These are phyloP conservation scores for Houttuynia cordata DNA, from an alignment of 164 flowering plant genomes.

Conservation along the genomic window DNA sequence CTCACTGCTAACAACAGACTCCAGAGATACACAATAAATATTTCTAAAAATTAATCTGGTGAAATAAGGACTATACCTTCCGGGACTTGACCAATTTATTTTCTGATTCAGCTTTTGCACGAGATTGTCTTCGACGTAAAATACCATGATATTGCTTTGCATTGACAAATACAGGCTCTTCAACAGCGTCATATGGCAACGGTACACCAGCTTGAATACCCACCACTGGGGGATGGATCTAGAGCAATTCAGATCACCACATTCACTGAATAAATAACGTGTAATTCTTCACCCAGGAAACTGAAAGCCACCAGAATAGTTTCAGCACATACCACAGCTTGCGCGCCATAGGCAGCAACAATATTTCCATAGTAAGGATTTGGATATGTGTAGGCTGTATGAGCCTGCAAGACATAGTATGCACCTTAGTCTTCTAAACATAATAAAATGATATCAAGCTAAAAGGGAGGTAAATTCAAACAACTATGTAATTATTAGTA, in stretches of 20 bases:
- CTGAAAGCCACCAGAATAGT: background rate
- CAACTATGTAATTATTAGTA: too few relatives aligned
- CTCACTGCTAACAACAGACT: background rate
- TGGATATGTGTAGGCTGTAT: slow-evolving; percentile 67
- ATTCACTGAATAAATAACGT: too few relatives aligned
- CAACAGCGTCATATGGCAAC: slow-evolving; percentile 65
- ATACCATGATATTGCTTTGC: slow-evolving; percentile 85
- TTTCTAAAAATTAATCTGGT: background rate
- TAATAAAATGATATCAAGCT: too few relatives aligned
- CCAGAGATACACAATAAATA: background rate
- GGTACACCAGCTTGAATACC: slow-evolving; percentile 71
- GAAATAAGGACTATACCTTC: slow-evolving; percentile 29
- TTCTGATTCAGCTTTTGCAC: slow-evolving; percentile 75
- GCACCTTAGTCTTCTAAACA: too few relatives aligned
- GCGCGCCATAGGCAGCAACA: slow-evolving; percentile 78
- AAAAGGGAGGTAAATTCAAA: too few relatives aligned
- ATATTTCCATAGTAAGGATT: slow-evolving; percentile 88
- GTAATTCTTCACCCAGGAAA: background rate
- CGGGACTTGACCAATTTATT: slow-evolving; percentile 48
- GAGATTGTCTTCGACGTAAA: slow-evolving; percentile 65
- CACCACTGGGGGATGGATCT: slow-evolving; percentile 70
- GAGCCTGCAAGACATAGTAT: slow-evolving; percentile 36
- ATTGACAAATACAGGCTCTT: slow-evolving; percentile 79
- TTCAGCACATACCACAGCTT: slow-evolving; percentile 50
- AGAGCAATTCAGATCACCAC: slow-evolving; percentile 8